Conservation (phyloP, 208 protist species). For the Naegleria lovaniensis region DNA sequence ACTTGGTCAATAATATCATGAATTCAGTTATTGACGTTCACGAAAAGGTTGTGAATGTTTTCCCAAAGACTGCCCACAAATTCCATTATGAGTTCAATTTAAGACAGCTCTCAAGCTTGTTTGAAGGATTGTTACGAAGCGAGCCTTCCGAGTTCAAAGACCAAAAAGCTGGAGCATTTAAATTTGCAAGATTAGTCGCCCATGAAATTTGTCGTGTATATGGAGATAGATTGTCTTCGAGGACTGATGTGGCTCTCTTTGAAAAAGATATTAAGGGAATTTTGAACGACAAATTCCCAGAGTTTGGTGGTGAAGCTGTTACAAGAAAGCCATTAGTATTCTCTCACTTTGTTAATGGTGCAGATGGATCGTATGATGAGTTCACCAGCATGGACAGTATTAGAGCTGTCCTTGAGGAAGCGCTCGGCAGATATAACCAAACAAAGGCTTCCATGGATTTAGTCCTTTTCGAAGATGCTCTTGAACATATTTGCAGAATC, state of each 20-base stretch:
- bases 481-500: constrained; percentile 65
- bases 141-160: constrained; percentile 33
- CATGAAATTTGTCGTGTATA: constrained; percentile 69
- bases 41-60: constrained; percentile 45
- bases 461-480: constrained; percentile 73
- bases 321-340: constrained; percentile 63
- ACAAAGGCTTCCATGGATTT: constrained; percentile 59
- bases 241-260: constrained; percentile 39
- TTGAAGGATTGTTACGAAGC: constrained; percentile 58
- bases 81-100: constrained; percentile 82
- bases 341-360: constrained; percentile 27
- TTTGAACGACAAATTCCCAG: constrained; percentile 44
- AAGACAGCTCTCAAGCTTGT: constrained; percentile 58
- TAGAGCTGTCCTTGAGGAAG: constrained; percentile 39
- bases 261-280: background rate
- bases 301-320: constrained; percentile 67
- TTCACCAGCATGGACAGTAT: constrained; percentile 40
- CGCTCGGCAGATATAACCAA: constrained; percentile 66
- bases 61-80: constrained; percentile 70
- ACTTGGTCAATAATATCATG: constrained; percentile 44
- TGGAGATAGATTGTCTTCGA: constrained; percentile 53
- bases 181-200: constrained; percentile 51
- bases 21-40: constrained; percentile 61
- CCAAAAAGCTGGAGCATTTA: background rate
- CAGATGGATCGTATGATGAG: constrained; percentile 62